Evolutionary conservation across 352 stramenopile species (phyloP).

Genomic region (Phytophthora lateralis): DNA sequence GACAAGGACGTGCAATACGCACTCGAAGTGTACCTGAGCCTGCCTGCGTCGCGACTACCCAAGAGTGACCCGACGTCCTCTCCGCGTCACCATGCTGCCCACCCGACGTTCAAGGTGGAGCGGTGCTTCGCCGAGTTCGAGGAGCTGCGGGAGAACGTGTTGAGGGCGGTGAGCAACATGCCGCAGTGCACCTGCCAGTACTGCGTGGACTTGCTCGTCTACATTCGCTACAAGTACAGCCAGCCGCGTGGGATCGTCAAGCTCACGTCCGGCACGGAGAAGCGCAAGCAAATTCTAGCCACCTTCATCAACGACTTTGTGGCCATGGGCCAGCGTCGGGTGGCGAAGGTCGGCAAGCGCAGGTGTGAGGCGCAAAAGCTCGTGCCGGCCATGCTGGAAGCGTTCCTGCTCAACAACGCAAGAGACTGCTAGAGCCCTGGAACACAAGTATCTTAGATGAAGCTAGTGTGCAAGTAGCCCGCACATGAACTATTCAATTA

Average conservation of each 20-base stretch:
- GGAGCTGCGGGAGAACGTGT: slow-evolving; percentile 48
- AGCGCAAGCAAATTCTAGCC: slow-evolving; percentile 36
- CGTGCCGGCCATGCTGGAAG: slow-evolving; percentile 43
- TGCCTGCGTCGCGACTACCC: slow-evolving; percentile 41
- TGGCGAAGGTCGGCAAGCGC: slow-evolving; percentile 20
- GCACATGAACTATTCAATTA: slow-evolving; percentile 27
- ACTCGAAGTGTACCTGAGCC: slow-evolving; percentile 47
- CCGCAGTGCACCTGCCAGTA: slow-evolving; percentile 43
- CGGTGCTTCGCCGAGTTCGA: slow-evolving; percentile 61
- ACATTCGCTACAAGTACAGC: slow-evolving; percentile 46
- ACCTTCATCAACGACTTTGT: slow-evolving; percentile 50
- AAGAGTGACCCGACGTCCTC: slow-evolving; percentile 20
- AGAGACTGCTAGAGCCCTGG: slow-evolving; percentile 15
- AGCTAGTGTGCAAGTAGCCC: slow-evolving; percentile 26
- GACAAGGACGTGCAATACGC: slow-evolving; percentile 43
- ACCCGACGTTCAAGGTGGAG: slow-evolving; percentile 49
- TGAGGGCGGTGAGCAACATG: slow-evolving; percentile 36
- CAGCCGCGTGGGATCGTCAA: slow-evolving; percentile 44
- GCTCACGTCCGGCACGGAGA: slow-evolving; percentile 32
- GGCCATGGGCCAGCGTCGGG: slow-evolving; percentile 37
- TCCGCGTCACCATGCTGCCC: neutral
- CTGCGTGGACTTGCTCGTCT: slow-evolving; percentile 45
- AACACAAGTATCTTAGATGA: slow-evolving; percentile 1
- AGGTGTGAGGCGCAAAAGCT: slow-evolving; percentile 46
- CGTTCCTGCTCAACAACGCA: slow-evolving; percentile 47